Evolutionary conservation across 2,329 filamentous ascomycete species (phyloP).

Genomic region (Colletotrichum sp.): DNA sequence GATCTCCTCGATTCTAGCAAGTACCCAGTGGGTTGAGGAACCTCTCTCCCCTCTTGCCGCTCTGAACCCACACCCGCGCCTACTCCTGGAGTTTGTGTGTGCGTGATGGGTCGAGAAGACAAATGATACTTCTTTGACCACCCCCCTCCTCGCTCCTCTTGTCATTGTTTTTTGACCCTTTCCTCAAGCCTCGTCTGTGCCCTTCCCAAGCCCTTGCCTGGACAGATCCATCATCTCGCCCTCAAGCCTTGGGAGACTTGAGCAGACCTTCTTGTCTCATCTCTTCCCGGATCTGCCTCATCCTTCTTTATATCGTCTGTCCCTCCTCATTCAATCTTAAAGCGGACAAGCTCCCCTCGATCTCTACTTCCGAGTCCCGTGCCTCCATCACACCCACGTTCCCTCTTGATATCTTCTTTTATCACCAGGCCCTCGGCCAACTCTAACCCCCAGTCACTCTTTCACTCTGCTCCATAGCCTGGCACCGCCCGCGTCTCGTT

Average conservation of each 20-base stretch:
- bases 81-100: background rate
- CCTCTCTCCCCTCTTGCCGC: background rate
- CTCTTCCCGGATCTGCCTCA: constrained; percentile 14
- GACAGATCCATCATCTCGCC: constrained; percentile 22
- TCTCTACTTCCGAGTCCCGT: constrained; percentile 23
- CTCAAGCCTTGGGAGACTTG: constrained; percentile 16
- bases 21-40: constrained; percentile 5
- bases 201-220: constrained; percentile 20
- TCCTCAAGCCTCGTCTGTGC: constrained; percentile 22
- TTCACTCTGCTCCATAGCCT: background rate
- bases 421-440: constrained; percentile 19
- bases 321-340: constrained; percentile 28
- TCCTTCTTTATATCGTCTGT: constrained; percentile 14
- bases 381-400: constrained; percentile 29
- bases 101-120: constrained; percentile 13
- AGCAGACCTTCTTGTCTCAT: constrained; percentile 17
- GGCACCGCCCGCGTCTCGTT: background rate
- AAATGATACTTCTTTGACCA: constrained; percentile 21
- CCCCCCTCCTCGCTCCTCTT: constrained; percentile 8
- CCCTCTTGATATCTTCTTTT: constrained; percentile 27
- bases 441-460: constrained; percentile 24
- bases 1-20: constrained; percentile 21
- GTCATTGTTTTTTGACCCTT: constrained; percentile 13
- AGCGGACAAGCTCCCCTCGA: constrained; percentile 28
- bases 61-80: constrained; percentile 20